phyloP scores from a whole-genome alignment of 2,329 filamentous ascomycete species.

The Rhinocladiella mackenziei region DNA sequence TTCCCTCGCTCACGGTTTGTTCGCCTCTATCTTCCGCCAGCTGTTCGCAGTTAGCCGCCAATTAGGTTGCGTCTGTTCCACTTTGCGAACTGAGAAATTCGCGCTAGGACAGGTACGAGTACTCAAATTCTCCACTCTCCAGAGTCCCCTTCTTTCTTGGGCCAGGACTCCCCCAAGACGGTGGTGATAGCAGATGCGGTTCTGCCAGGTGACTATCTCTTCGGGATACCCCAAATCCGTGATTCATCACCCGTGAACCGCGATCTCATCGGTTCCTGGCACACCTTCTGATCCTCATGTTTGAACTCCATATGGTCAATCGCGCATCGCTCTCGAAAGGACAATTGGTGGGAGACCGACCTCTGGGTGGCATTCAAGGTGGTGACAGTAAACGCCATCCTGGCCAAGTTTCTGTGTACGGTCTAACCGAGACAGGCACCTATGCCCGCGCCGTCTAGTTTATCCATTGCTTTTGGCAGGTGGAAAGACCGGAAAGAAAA shows the following conservation, averaged over 20 bases:
- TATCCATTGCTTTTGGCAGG: conserved; percentile 4
- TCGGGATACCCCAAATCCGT: conserved; percentile 12
- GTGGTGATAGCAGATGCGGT: not conserved
- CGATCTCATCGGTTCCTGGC: conserved; percentile 14
- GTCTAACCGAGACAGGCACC: conserved; percentile 8
- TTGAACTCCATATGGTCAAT: conserved; percentile 2
- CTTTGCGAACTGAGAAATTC: conserved; percentile 5
- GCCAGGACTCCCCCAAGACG: no score
- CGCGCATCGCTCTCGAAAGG: conserved; percentile 4
- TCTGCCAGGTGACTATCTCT: not conserved
- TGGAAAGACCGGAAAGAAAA: conserved; percentile 1
- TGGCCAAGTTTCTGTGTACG: conserved; percentile 3
- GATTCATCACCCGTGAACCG: conserved; percentile 7
- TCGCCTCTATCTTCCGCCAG: conserved; percentile 2
- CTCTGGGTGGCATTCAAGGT: not conserved
- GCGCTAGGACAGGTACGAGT: conserved; percentile 23
- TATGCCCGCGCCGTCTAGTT: conserved; percentile 5
- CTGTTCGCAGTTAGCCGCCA: conserved; percentile 17
- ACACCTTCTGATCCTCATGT: conserved; percentile 17
- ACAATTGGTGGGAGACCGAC: not conserved
- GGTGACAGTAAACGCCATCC: not conserved
- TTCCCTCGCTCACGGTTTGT: not conserved
- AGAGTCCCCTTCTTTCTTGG: no score
- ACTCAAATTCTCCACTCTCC: conserved; percentile 8
- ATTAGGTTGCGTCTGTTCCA: conserved; percentile 20